These are phyloP conservation scores for Coemansia sp. DNA, from an alignment of 192 early-diverging fungal genomes.

Conservation along the genomic window DNA sequence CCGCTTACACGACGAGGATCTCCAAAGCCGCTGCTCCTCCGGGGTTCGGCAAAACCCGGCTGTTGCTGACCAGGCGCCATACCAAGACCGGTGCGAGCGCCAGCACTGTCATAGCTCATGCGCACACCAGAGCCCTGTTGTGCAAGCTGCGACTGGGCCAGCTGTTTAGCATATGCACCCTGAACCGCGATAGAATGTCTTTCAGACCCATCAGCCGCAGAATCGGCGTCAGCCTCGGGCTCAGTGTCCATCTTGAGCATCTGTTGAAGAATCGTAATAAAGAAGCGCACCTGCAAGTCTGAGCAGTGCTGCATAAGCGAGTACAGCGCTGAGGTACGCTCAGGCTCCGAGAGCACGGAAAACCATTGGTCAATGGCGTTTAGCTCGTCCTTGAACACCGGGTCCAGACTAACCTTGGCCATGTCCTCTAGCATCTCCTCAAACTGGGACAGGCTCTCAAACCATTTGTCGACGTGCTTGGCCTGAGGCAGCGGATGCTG, in stretches of 20 bases:
- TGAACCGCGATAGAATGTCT: conserved; percentile 35
- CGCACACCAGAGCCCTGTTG: conserved; percentile 10
- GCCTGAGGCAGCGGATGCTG: conserved; percentile 44
- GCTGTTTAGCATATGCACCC: conserved; percentile 36
- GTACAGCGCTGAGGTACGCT: conserved; percentile 91
- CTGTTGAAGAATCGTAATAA: conserved; percentile 90
- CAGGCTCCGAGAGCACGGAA: conserved; percentile 80
- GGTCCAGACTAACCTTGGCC: conserved; percentile 75
- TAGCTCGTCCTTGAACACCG: conserved; percentile 85
- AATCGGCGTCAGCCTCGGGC: conserved; percentile 55
- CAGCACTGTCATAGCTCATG: conserved; percentile 31
- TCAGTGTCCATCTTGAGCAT: conserved; percentile 83
- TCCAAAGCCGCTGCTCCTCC: conserved; percentile 5
- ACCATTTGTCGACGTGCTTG: conserved; percentile 75
- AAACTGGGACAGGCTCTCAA: conserved; percentile 87
- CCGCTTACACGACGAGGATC: conserved; percentile 11
- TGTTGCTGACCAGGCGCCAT: conserved; percentile 8
- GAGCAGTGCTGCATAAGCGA: conserved; percentile 86
- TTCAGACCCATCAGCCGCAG: conserved; percentile 4
- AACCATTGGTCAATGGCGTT: conserved; percentile 95
- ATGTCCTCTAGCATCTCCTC: conserved; percentile 91
- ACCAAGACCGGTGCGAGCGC: conserved; percentile 11
- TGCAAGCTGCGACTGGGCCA: conserved; percentile 4
- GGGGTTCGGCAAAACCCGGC: conserved; percentile 11
- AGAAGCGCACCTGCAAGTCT: conserved; percentile 90